Evolutionary conservation across 257 asterid genomes (phyloP), one percentile per base, ranked within the genome.

Genomic region (Solanum lycopersicoides): DNA sequence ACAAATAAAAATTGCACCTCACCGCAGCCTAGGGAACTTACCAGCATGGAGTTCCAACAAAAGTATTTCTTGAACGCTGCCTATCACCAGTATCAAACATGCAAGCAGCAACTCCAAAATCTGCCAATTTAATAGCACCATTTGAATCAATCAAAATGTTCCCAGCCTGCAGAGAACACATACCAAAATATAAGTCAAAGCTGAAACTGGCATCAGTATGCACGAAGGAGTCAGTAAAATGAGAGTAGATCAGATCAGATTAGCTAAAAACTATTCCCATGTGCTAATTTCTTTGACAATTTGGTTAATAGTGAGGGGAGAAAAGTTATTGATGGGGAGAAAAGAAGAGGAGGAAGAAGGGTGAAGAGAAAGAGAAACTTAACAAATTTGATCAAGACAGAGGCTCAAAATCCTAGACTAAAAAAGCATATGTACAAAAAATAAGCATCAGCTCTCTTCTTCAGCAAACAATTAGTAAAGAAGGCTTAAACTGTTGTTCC

Each of bases 41-140:
- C 99, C 99, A 97, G 94, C 99, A 97, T 47, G 99, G 99, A 75
- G 99, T 97, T 89, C 99, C 99, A 59, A 97, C 99, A 89, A 97
- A 97, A 79, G 99, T 97, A 91, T 96, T 97, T 91, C 99, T 94
- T 63, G 99, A 92, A 86, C 98, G 98, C 85, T 97, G 99, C 76
- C 99, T 96, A 91, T 97, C 99, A 88, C 99, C 99, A 74, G 96
- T 88, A 85, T 97, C 99, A 92, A 93, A 95, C 98, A 96, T 96
- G 92, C 98, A 92, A 32, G 99, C 99, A 89, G 99, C 88, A 79
- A 97, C 99, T 32, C 99, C 99, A 88, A 97, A 97, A 92, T 97
- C 99, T n/a, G 98, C 99, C 90, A 96, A 91, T 91, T 94, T 97
- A 88, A 96, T 91, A 6, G 95, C 85, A 82, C 99, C 99, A 89